phyloP scores from a whole-genome alignment of 2,329 filamentous ascomycete species.

The Ophiostoma tasmaniense region DNA sequence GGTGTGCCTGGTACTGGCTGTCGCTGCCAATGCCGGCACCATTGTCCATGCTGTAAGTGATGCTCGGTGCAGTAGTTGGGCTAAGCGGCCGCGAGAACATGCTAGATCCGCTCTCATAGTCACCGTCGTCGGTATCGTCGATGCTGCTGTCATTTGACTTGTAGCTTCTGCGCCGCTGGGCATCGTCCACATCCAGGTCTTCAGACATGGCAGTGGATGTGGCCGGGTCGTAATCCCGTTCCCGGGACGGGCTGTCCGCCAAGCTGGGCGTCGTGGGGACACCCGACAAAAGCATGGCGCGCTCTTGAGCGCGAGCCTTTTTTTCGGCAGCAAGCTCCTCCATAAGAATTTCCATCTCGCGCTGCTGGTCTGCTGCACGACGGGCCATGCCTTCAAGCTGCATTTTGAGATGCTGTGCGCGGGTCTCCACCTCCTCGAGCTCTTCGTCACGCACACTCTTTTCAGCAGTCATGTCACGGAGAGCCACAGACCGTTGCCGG shows the following conservation, averaged over 20 bases:
- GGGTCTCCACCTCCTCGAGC: constrained; percentile 45
- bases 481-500: constrained; percentile 41
- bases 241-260: background rate
- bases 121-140: constrained; percentile 38
- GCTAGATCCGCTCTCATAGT: constrained; percentile 37
- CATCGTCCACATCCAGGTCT: constrained; percentile 43
- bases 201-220: constrained; percentile 34
- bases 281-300: constrained; percentile 25
- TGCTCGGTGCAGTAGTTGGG: constrained; percentile 40
- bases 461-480: constrained; percentile 45
- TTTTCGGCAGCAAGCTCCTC: constrained; percentile 44
- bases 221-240: constrained; percentile 12
- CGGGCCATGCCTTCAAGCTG: constrained; percentile 53
- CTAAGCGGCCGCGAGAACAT: constrained; percentile 54
- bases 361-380: constrained; percentile 46
- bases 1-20: constrained; percentile 15
- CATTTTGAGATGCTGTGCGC: constrained; percentile 45
- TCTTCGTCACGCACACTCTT: constrained; percentile 47
- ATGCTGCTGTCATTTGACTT: constrained; percentile 37
- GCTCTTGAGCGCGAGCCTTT: constrained; percentile 35
- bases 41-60: constrained; percentile 13
- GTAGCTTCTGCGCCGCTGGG: constrained; percentile 35
- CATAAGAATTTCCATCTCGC: constrained; percentile 35
- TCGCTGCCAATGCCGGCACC: constrained; percentile 14
- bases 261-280: constrained; percentile 11